A percentile compares a stretch with the other conserved stretches of the same genome.
These are phyloP conservation scores for Eutypella sp. DNA, from an alignment of 2,329 filamentous ascomycete genomes.

Conservation along the genomic window DNA sequence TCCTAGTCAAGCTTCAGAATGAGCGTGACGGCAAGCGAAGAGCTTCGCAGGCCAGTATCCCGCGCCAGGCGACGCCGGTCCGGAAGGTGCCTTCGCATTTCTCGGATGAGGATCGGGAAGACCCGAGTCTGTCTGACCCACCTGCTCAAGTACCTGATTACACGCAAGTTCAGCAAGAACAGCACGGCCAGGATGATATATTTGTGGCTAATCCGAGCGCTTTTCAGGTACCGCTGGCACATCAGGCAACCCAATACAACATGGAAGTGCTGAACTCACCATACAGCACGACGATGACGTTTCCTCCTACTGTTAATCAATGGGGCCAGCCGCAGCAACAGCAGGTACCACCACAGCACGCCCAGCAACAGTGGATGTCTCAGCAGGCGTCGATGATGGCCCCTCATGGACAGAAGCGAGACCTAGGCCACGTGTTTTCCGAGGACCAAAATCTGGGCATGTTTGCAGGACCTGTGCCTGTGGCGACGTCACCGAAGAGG, in stretches of 20 bases:
- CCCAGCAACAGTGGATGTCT: not conserved
- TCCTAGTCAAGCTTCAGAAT: conserved; percentile 10
- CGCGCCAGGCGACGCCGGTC: too few relatives aligned
- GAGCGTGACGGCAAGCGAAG: conserved; percentile 12
- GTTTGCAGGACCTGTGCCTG: not conserved
- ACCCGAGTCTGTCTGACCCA: too few relatives aligned
- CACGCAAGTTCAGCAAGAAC: not conserved
- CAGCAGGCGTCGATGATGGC: not conserved
- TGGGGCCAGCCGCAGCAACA: not conserved
- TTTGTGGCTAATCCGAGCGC: not conserved
- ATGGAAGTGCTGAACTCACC: not conserved
- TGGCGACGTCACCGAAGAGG: not conserved
- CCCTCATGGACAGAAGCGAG: not conserved
- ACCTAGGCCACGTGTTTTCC: not conserved
- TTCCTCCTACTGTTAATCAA: not conserved
- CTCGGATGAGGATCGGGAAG: not conserved
- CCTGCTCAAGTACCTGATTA: too few relatives aligned
- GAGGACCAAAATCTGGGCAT: not conserved
- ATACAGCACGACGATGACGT: not conserved
- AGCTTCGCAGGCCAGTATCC: too few relatives aligned
- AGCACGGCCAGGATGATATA: too few relatives aligned
- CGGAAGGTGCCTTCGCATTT: too few relatives aligned
- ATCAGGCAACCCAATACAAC: not conserved
- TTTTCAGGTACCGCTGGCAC: not conserved
- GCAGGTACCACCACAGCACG: not conserved